Evolutionary conservation across 352 stramenopile species (phyloP).

Genomic region (Phytophthora sansomeana): DNA sequence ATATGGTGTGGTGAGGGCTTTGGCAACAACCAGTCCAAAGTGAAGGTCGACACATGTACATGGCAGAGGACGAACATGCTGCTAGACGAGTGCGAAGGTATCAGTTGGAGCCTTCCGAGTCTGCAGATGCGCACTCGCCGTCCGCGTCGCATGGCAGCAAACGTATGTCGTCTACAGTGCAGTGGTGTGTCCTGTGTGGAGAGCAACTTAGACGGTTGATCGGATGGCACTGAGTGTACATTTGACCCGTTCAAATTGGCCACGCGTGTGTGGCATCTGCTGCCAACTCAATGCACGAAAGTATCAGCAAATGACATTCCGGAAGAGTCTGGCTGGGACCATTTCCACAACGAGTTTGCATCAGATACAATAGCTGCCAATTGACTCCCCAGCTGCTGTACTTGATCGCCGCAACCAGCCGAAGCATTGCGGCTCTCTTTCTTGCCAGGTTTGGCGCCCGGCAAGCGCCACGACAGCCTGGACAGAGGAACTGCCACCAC

Average conservation of each 20-base stretch:
- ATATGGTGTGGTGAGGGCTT: neutral
- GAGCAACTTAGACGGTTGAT: neutral
- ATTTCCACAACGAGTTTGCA: neutral
- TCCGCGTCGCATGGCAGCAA: constrained; percentile 11
- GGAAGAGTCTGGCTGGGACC: constrained; percentile 11
- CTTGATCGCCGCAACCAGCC: constrained; percentile 2
- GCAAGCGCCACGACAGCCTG: constrained; percentile 7
- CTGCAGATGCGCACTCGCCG: constrained; percentile 16
- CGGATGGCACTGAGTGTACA: constrained; percentile 11
- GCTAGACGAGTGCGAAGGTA: constrained; percentile 4
- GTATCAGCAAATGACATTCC: constrained; percentile 16
- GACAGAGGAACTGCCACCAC: neutral
- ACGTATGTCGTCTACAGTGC: constrained; percentile 7
- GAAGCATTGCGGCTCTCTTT: constrained; percentile 13
- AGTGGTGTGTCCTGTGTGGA: constrained; percentile 18
- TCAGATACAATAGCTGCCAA: neutral
- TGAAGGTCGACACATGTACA: neutral
- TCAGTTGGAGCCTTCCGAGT: constrained; percentile 10
- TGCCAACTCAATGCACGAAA: constrained; percentile 13
- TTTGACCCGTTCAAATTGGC: neutral
- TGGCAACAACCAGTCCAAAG: neutral
- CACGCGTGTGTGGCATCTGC: constrained; percentile 23
- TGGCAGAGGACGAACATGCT: constrained; percentile 14
- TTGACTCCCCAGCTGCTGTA: constrained; percentile 1
- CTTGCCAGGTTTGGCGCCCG: constrained; percentile 2